These are phyloP conservation scores for Strigomonas culicis DNA, from an alignment of 208 protist genomes.

Conservation along the genomic window DNA sequence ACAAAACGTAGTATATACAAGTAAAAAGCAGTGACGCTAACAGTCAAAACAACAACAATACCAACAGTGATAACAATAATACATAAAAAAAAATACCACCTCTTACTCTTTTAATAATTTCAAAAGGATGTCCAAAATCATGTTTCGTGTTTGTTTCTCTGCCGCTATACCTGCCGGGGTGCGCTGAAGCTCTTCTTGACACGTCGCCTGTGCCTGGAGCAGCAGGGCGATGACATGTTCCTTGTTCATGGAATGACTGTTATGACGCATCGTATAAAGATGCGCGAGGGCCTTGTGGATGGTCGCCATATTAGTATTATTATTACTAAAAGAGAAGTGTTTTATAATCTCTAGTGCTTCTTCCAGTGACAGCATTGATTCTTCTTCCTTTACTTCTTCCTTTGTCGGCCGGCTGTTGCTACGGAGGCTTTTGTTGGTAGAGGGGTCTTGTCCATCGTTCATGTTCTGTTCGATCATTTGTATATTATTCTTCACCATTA, in stretches of 20 bases:
- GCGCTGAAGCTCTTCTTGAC: not conserved
- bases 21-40: not conserved
- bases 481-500: not conserved
- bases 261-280: not conserved
- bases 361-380: not conserved
- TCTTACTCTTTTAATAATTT: not conserved
- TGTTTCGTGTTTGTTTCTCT: not conserved
- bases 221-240: not conserved
- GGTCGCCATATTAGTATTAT: not conserved
- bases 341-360: not conserved
- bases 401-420: no score
- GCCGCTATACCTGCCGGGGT: not conserved
- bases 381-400: no score
- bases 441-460: not conserved
- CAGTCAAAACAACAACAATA: not conserved
- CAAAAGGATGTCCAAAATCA: not conserved
- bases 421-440: not conserved
- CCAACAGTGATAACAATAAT: not conserved
- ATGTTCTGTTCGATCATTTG: not conserved
- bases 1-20: not conserved
- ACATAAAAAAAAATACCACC: conserved; percentile 2
- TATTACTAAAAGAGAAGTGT: not conserved
- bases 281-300: not conserved
- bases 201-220: not conserved
- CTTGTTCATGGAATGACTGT: not conserved